Evolutionary conservation across 345 rosid genomes (phyloP), one percentile per base, ranked within the genome.

Genomic region (Sonneratia caseolaris): DNA sequence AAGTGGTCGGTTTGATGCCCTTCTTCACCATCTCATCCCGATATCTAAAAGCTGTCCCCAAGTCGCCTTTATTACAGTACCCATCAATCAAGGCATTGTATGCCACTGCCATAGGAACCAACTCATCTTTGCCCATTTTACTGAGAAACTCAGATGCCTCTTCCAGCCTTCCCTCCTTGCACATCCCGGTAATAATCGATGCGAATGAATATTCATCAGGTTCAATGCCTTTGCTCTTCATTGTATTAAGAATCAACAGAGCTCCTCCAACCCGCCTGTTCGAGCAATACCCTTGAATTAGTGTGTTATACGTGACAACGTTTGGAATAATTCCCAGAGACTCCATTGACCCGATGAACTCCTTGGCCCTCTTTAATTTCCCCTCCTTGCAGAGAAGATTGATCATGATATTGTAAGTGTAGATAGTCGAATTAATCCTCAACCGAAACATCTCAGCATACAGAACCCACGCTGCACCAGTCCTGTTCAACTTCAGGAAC

Each of bases 391-490:
- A 94, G 85, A 94, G 76, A 64, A 85, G 80, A 76, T 94, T 91
- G 37, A 95, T 84, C 99, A 95, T 95, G 68, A 95, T 92, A 53
- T 92, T 95, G 79, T 80, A 95, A 0, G 99, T 92, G 71, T 75
- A 79, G 24, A 87, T 68, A 68, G 78, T 90, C 2, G 96, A 95
- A 73, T 82, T 86, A 36, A 95, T 86, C 87, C 83, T 82, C 90
- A 86, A 79, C 82, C 88, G 86, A 70, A 83, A 92, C 97, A 95
- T 92, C 81, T 95, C 95, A n/a, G 99, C 97, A 70, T 87, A 92
- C 77, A 92, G 73, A 76, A 88, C 85, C 97, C 99, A 89, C 0
- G 91, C 96, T 2, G 55, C 70, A 77, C 88, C 86, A 10, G 79
- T 81, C 68, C 80, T 73, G 70, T 84, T 86, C 83, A 86, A 79